A percentile compares a stretch with the other conserved stretches of the same genome.
Evolutionary conservation across 768 basidiomycete species (phyloP).

Genomic region (Sarcodon aspratus): DNA sequence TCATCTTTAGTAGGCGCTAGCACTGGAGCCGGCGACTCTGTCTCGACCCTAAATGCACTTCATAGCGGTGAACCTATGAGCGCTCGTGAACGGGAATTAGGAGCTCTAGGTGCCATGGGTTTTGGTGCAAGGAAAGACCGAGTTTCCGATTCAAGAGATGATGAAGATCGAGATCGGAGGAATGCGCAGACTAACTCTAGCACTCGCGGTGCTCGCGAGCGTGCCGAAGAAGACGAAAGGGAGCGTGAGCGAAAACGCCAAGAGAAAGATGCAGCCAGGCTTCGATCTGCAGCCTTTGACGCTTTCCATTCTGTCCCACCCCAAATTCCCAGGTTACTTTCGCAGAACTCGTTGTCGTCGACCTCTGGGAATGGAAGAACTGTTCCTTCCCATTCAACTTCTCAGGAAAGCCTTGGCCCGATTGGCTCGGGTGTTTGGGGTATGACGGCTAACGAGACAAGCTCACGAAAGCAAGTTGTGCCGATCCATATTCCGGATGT

Average conservation of each 20-base stretch:
- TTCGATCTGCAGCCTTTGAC: conserved; percentile 50
- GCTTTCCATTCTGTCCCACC: conserved; percentile 62
- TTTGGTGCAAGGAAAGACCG: conserved; percentile 5
- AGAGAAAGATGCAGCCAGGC: conserved; percentile 37
- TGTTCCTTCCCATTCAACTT: not conserved
- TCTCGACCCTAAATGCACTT: conserved; percentile 7
- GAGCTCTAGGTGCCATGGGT: conserved; percentile 11
- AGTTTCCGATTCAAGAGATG: conserved; percentile 19
- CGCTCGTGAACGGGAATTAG: conserved; percentile 10
- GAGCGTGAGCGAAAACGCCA: conserved; percentile 40
- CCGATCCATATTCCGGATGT: conserved; percentile 14
- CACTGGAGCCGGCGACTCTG: conserved; percentile 7
- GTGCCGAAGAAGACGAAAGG: conserved; percentile 43
- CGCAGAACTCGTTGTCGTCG: not conserved
- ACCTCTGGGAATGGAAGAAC: not conserved
- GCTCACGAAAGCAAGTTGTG: not conserved
- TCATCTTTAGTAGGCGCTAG: conserved; percentile 6
- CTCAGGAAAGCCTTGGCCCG: not conserved
- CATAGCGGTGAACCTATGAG: conserved; percentile 8
- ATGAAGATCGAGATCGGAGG: conserved; percentile 35
- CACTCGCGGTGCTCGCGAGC: conserved; percentile 47
- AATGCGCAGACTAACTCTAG: conserved; percentile 19
- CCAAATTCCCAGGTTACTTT: conserved; percentile 12
- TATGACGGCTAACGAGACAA: not conserved
- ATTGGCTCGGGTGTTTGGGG: not conserved